Evolutionary conservation across 345 rosid species (phyloP), one percentile per base, ranked within the genome.

Genomic region (Sapria himalayana): DNA sequence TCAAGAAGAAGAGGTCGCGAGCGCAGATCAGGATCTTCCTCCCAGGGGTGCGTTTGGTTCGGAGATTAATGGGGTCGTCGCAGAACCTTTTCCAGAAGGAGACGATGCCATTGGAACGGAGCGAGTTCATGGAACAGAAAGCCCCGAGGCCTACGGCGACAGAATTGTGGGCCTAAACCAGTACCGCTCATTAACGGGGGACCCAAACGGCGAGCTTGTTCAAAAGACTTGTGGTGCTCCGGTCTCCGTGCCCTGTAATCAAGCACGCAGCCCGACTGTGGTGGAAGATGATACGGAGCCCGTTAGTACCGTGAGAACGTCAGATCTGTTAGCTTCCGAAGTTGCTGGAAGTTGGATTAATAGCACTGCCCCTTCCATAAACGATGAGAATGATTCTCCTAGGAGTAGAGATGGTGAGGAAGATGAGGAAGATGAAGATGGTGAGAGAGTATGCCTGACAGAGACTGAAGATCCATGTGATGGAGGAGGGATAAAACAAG

Each of bases 261-360:
- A n/a, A n/a, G n/a, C n/a, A n/a, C n/a, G n/a, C n/a, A n/a, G n/a
- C n/a, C n/a, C n/a, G n/a, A n/a, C n/a, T n/a, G n/a, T n/a, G n/a
- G n/a, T n/a, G n/a, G n/a, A n/a, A 0, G 77, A 74, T 42, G 91
- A 82, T 51, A 73, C 68, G 8, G 89, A 78, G 49, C 66, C 63
- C 4, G 73, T 62, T 49, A 76, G 62, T 23, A 72, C 74, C 11
- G 57, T 79, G 52, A 67, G 65, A 58, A 82, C 93, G 11, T 62
- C 72, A 0, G 98, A 89, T 50, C 95, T 89, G 51, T 40, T 79
- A 54, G 63, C 93, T 45, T 82, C 98, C 15, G 95, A 89, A 64
- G 81, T 62, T 60, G 72, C 58, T 32, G 93, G 93, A 43, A 82
- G 93, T 50, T 82, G 95, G 98, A 85, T 71, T 57, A 49, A 55